Evolutionary conservation across 2,329 filamentous ascomycete species (phyloP).

Genomic region (Microascus cirrosus): DNA sequence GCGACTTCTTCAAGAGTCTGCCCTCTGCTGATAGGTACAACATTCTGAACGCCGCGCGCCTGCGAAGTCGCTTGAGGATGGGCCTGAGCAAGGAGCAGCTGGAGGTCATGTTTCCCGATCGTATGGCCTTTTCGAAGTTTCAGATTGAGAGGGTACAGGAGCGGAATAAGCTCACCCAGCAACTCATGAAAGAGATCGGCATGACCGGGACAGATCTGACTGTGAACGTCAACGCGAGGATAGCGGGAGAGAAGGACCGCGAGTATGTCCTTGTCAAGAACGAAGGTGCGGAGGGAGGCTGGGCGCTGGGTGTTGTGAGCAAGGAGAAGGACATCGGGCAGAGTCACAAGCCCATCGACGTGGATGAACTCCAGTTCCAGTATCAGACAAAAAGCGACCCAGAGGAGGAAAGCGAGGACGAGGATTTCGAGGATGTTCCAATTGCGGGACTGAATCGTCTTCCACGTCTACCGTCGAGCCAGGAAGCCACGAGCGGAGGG

Average conservation of each 20-base stretch:
- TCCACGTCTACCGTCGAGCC: slow-evolving; percentile 39
- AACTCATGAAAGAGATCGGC: slow-evolving; percentile 87
- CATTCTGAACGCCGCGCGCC: slow-evolving; percentile 84
- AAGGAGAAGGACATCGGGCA: slow-evolving; percentile 71
- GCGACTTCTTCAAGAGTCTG: slow-evolving; percentile 86
- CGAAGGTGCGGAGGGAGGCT: slow-evolving; percentile 86
- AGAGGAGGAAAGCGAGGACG: slow-evolving; percentile 58
- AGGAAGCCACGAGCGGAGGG: slow-evolving; percentile 11
- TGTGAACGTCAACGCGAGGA: slow-evolving; percentile 48
- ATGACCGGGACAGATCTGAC: slow-evolving; percentile 71
- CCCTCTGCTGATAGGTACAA: slow-evolving; percentile 90
- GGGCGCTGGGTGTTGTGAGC: slow-evolving; percentile 88
- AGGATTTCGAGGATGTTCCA: slow-evolving; percentile 85
- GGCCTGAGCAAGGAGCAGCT: slow-evolving; percentile 93
- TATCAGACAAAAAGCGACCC: slow-evolving; percentile 48
- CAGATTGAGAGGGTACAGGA: slow-evolving; percentile 92
- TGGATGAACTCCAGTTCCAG: slow-evolving; percentile 56
- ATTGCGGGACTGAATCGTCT: slow-evolving; percentile 82
- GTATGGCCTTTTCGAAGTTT: slow-evolving; percentile 94
- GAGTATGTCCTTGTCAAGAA: slow-evolving; percentile 97
- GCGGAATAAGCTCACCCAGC: slow-evolving; percentile 86
- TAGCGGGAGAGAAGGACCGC: slow-evolving; percentile 76
- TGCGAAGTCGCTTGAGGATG: slow-evolving; percentile 86
- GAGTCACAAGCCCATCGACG: slow-evolving; percentile 80
- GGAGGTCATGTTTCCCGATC: slow-evolving; percentile 91